These are phyloP conservation scores for Capsicum baccatum DNA, from an alignment of 257 asterid species.

Conservation along the genomic window DNA sequence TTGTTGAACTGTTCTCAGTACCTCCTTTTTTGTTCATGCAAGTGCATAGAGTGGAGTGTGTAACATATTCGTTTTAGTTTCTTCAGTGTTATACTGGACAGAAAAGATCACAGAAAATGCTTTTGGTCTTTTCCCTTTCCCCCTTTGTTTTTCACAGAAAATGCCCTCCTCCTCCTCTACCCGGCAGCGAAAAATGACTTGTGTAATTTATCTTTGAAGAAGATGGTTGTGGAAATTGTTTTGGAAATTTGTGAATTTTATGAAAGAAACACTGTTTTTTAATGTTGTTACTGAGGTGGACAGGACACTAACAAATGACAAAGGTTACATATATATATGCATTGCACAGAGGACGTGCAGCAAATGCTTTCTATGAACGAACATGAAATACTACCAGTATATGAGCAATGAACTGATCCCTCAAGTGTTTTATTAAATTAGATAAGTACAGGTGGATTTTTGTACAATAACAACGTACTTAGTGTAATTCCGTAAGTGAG, in stretches of 20 bases:
- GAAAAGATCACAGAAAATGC: neutral
- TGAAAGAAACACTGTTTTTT: neutral
- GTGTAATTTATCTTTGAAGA: neutral
- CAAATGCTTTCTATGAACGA: conserved; percentile 1
- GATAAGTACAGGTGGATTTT: neutral
- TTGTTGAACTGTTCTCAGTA: conserved; percentile 14
- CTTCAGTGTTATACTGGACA: conserved; percentile 1
- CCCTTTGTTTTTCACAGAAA: neutral
- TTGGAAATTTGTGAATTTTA: neutral
- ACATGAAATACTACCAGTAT: neutral
- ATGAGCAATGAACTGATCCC: neutral
- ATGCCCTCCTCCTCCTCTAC: neutral
- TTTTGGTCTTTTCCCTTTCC: neutral
- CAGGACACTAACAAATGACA: neutral
- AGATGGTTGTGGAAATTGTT: conserved; percentile 1
- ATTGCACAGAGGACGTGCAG: neutral
- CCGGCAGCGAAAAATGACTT: neutral
- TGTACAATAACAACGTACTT: too few relatives aligned
- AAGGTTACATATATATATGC: neutral
- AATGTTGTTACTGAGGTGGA: neutral
- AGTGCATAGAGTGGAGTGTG: conserved; percentile 18
- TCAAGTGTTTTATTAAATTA: neutral
- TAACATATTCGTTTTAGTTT: neutral
- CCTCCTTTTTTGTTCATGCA: neutral
- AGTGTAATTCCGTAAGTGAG: too few relatives aligned